Evolutionary conservation across 2,329 filamentous ascomycete genomes (phyloP).

Genomic region (Cladosporium colombiae): DNA sequence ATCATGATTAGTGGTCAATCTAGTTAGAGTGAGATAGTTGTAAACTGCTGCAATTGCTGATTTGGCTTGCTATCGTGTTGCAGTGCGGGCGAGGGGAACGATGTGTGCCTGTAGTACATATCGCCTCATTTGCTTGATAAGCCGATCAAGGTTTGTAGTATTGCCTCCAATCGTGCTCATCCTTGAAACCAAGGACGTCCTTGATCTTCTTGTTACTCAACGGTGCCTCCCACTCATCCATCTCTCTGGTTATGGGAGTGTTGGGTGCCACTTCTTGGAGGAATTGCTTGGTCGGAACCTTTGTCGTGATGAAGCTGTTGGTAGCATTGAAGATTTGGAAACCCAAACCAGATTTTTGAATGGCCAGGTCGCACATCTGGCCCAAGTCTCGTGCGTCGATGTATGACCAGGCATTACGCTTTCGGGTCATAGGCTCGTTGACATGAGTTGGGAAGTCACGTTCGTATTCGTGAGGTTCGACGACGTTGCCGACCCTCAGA

Average conservation of each 20-base stretch:
- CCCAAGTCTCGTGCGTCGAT: slow-evolving; percentile 64
- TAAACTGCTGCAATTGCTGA: background rate
- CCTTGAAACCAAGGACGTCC: slow-evolving; percentile 59
- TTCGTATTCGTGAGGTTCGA: slow-evolving; percentile 63
- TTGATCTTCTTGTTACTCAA: slow-evolving; percentile 62
- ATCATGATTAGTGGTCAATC: background rate
- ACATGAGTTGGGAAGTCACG: slow-evolving; percentile 55
- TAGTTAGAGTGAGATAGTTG: background rate
- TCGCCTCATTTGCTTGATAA: background rate
- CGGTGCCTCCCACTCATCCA: slow-evolving; percentile 61
- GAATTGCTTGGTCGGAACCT: slow-evolving; percentile 54
- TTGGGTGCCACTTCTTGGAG: slow-evolving; percentile 52
- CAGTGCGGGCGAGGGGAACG: background rate
- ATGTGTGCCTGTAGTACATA: background rate
- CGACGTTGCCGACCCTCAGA: slow-evolving; percentile 61
- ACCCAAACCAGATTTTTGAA: slow-evolving; percentile 57
- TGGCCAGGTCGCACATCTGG: slow-evolving; percentile 59
- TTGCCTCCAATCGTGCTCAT: slow-evolving; percentile 59
- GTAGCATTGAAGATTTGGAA: slow-evolving; percentile 67
- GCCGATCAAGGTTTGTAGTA: slow-evolving; percentile 42
- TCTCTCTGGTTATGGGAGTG: slow-evolving; percentile 55
- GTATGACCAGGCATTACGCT: slow-evolving; percentile 63
- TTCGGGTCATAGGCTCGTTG: slow-evolving; percentile 51
- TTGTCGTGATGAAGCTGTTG: slow-evolving; percentile 62
- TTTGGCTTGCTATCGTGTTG: background rate